Evolutionary conservation across 345 rosid genomes (phyloP), one percentile per base, ranked within the genome.

Genomic region (Garcia nutans): DNA sequence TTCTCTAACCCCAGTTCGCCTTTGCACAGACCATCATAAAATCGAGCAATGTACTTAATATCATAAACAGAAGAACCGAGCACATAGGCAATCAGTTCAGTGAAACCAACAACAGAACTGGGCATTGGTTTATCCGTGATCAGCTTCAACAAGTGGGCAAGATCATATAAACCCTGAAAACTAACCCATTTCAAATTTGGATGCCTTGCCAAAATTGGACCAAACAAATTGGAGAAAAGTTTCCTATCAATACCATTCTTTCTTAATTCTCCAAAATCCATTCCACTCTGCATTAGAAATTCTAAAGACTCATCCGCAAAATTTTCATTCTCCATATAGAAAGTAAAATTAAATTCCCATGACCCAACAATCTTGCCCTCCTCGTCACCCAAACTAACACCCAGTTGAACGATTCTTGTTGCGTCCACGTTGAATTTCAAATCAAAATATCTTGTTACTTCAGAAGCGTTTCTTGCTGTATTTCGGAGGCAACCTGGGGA

Each of bases 131-230:
- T 16, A 5, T 13, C 15, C 1, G 44, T 41, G 8, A 71, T 5
- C 55, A 62, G 8, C 17, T 45, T 13, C 24, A 55, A 6, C 2
- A 56, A 1, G 28, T 55, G 33, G 1, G 58, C 71, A 12, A 71
- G 5, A 37, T 77, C 79, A 33, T 70, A 54, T 50, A 71, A 2
- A 0, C 79, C 80, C 26, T 77, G 76, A 17, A 65, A 77, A 24
- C 66, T 54, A 44, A 71, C 31, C 76, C 76, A 71, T 0, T 7
- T 3, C 12, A 77, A n/a, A n/a, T 64, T 2, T 3, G 16, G n/a
- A 22, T 55, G 75, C n/a, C 22, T n/a, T 1, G 20, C 3, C 3
- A 64, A 3, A 19, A 70, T 31, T n/a, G 5, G 41, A 2, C 9
- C 3, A n/a, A 76, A 44, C 19, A 16, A 6, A 2, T 10, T 3